Conservation (phyloP, 345 rosid genomes). For the Pseudoturritis turrita region DNA sequence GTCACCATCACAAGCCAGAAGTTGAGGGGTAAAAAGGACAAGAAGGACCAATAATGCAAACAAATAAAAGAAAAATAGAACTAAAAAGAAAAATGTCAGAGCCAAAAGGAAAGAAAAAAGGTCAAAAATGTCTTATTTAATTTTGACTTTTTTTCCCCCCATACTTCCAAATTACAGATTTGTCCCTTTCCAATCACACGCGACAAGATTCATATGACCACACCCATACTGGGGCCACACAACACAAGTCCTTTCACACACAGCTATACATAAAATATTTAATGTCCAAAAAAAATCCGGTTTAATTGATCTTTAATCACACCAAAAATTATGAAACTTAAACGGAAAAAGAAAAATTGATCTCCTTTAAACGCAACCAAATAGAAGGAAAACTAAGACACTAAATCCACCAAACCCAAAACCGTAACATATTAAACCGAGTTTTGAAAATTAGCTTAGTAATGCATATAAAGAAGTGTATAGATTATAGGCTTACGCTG, state of each 20-base stretch:
- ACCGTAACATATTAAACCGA: neutral
- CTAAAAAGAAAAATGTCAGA: neutral
- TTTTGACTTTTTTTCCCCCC: constrained; percentile 47
- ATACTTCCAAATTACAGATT: constrained; percentile 37
- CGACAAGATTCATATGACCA: constrained; percentile 31
- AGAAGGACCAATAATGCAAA: neutral
- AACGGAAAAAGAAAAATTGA: no score
- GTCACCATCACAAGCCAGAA: constrained; percentile 12
- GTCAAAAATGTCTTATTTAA: constrained; percentile 40
- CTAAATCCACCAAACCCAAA: neutral
- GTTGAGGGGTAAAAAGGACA: neutral
- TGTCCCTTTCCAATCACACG: constrained; percentile 39
- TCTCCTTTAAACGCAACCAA: no score
- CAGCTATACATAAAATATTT: neutral
- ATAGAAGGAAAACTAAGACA: no score
- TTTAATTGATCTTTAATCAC: neutral
- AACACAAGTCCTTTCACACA: constrained; percentile 12
- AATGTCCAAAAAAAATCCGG: neutral
- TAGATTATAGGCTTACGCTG: constrained; percentile 41
- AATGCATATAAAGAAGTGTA: neutral
- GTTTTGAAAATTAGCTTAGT: neutral
- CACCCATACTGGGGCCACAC: constrained; percentile 27
- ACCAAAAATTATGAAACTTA: no score
- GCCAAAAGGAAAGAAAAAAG: constrained; percentile 29
- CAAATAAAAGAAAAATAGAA: neutral